phyloP scores from a whole-genome alignment of 345 rosid species.

The Nephelium lappaceum region DNA sequence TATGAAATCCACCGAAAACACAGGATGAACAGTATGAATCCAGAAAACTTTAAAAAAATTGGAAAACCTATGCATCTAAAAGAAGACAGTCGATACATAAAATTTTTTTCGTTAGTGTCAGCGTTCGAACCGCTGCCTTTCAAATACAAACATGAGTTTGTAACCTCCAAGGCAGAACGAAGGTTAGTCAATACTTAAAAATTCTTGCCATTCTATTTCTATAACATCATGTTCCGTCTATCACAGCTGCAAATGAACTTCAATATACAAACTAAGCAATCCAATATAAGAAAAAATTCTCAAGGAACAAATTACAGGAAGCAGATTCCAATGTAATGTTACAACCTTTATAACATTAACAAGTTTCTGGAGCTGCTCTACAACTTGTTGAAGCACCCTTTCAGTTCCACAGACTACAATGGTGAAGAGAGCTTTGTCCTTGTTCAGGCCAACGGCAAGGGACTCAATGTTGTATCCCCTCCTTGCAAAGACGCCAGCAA shows the following conservation, averaged over 20 bases:
- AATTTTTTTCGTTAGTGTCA: too few species aligned
- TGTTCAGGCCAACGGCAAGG: conserved; percentile 93
- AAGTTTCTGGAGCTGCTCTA: conserved; percentile 94
- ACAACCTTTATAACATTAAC: conserved; percentile 91
- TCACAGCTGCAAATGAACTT: conserved; percentile 2
- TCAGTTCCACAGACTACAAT: conserved; percentile 90
- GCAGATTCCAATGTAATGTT: not conserved
- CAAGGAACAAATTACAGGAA: conserved; percentile 1
- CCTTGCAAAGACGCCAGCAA: conserved; percentile 96
- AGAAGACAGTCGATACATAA: not conserved
- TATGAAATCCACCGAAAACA: conserved; percentile 7
- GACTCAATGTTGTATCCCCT: conserved; percentile 97
- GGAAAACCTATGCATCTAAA: not conserved
- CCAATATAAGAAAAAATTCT: not conserved
- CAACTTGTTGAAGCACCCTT: conserved; percentile 76
- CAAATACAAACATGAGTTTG: too few species aligned
- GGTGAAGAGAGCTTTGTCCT: conserved; percentile 92
- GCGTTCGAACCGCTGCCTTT: too few species aligned
- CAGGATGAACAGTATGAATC: not conserved
- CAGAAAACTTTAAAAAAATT: not conserved
- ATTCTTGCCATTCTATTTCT: not conserved
- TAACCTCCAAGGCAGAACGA: too few species aligned
- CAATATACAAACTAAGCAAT: not conserved
- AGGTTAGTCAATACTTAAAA: not conserved
- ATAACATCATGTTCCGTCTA: not conserved